Conservation (phyloP, 2,329 filamentous ascomycete species). For the Zymoseptoria ardabiliae region DNA sequence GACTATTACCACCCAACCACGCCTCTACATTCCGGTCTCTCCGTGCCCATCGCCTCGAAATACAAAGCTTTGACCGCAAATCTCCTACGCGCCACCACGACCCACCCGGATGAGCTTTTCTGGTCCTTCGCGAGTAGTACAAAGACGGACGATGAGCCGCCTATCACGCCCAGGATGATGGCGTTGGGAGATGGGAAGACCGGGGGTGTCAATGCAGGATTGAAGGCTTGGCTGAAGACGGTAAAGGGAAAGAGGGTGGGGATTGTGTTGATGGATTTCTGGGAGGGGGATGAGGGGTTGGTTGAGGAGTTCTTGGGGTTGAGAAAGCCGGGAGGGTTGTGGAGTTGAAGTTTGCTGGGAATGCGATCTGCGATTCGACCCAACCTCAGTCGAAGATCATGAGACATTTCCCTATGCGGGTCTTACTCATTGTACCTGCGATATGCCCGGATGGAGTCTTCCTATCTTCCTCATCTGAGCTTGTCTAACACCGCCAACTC, state of each 20-base stretch:
- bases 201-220: constrained; percentile 41
- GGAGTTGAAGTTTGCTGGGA: not conserved
- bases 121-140: constrained; percentile 44
- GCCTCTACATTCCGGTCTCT: constrained; percentile 25
- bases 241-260: constrained; percentile 40
- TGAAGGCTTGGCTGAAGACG: constrained; percentile 32
- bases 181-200: constrained; percentile 37
- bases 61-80: constrained; percentile 38
- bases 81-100: constrained; percentile 32
- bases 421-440: no score
- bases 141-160: constrained; percentile 33
- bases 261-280: constrained; percentile 49
- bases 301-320: constrained; percentile 34
- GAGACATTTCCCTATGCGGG: no score
- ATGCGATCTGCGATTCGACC: no score
- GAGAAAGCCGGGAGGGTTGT: constrained; percentile 13
- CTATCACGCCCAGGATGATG: constrained; percentile 39
- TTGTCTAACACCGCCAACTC: no score
- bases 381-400: no score
- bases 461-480: no score
- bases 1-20: constrained; percentile 42
- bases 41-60: constrained; percentile 39
- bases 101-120: constrained; percentile 34
- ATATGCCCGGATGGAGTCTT: no score
- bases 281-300: constrained; percentile 37